Percentiles rank a stretch among this genome's conserved stretches.
phyloP scores from a whole-genome alignment of 352 stramenopile species.

The Stephanocyclus meneghinianus region DNA sequence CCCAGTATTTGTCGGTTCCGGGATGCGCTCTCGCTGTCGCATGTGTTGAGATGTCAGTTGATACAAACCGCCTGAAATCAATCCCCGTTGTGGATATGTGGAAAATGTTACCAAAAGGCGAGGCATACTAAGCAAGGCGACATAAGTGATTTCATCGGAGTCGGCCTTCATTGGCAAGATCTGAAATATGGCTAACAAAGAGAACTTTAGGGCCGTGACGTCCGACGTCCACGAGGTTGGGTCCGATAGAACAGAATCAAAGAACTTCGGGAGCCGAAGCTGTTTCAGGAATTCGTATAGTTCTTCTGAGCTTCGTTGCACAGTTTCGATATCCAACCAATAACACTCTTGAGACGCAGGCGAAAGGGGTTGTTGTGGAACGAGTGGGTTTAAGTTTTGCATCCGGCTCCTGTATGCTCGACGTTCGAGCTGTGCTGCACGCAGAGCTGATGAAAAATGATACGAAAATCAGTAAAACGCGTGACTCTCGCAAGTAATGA shows the following conservation, averaged over 20 bases:
- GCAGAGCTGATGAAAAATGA: constrained; percentile 17
- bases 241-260: constrained; percentile 47
- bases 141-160: constrained; percentile 43
- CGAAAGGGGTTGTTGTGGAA: constrained; percentile 6
- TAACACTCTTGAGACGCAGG: constrained; percentile 42
- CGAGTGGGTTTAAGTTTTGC: constrained; percentile 1
- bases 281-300: constrained; percentile 50
- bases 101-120: constrained; percentile 57
- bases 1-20: constrained; percentile 39
- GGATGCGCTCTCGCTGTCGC: constrained; percentile 47
- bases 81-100: constrained; percentile 32
- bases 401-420: constrained; percentile 20
- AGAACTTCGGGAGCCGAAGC: constrained; percentile 50
- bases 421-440: constrained; percentile 33
- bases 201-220: constrained; percentile 47
- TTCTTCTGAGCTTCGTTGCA: constrained; percentile 34
- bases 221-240: constrained; percentile 50
- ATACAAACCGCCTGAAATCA: constrained; percentile 28
- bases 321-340: constrained; percentile 65
- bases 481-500: not conserved
- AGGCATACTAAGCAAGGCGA: constrained; percentile 50
- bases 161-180: constrained; percentile 42
- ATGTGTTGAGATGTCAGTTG: constrained; percentile 40
- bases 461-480: not conserved
- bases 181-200: constrained; percentile 50